A percentile compares a stretch with the other conserved stretches of the same genome.
Evolutionary conservation across 1,284 basidiomycete genomes (phyloP).

Genomic region (Trichosporon asahii): DNA sequence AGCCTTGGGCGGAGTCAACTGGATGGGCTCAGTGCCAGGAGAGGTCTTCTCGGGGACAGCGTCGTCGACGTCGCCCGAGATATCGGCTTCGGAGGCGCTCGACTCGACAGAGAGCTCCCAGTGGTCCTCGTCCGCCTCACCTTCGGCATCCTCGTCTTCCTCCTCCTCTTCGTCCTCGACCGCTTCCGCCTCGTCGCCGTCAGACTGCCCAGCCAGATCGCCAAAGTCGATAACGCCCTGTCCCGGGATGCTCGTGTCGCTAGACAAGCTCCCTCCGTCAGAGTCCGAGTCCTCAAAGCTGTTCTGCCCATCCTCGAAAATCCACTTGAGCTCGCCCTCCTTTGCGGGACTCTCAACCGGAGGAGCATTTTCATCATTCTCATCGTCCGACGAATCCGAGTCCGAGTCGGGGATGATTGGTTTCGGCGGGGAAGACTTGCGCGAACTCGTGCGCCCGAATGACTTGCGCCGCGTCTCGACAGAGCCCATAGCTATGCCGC

Average conservation of each 20-base stretch:
- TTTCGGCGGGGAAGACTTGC: constrained; percentile 29
- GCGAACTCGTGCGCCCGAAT: constrained; percentile 25
- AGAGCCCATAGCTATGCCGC: constrained; percentile 35
- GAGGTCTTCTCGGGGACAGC: constrained; percentile 2
- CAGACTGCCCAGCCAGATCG: not conserved
- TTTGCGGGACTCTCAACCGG: not conserved
- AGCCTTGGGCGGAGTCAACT: not conserved
- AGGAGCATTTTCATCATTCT: constrained; percentile 24
- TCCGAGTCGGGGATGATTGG: constrained; percentile 15
- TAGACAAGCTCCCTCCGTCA: constrained; percentile 35
- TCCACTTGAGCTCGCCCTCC: constrained; percentile 27
- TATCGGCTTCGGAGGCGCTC: not conserved
- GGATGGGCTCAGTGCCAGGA: not conserved
- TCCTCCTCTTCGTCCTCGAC: constrained; percentile 6
- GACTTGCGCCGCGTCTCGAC: constrained; percentile 38
- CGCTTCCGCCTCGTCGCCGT: constrained; percentile 14
- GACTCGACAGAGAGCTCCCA: not conserved
- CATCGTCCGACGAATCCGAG: constrained; percentile 15
- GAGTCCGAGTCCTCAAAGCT: constrained; percentile 38
- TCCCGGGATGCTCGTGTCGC: constrained; percentile 39
- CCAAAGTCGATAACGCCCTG: constrained; percentile 27
- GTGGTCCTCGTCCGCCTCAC: not conserved
- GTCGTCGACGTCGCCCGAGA: constrained; percentile 14
- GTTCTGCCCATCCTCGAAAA: constrained; percentile 33
- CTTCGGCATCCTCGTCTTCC: constrained; percentile 14